A percentile compares a stretch with the other conserved stretches of the same genome.
phyloP scores from a whole-genome alignment of 2,329 filamentous ascomycete genomes.

The Dactylellina haptotyla region DNA sequence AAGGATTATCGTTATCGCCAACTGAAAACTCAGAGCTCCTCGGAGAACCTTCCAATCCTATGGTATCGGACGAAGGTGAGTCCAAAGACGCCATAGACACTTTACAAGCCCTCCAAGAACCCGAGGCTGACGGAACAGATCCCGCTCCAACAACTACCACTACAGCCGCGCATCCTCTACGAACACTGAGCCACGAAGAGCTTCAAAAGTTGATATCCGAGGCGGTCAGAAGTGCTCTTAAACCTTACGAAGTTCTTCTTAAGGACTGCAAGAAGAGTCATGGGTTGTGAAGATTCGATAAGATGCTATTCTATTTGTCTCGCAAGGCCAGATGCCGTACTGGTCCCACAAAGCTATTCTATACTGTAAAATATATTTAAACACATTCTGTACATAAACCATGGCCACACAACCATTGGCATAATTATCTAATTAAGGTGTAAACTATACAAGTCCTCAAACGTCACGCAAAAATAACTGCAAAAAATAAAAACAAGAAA shows the following conservation, averaged over 20 bases:
- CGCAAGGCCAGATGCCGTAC: too few species aligned
- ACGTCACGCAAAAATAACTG: too few species aligned
- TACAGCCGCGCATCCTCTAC: neutral
- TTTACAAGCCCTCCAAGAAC: neutral
- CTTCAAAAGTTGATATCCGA: neutral
- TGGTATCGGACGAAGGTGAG: neutral
- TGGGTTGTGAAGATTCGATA: too few species aligned
- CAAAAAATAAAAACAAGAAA: too few species aligned
- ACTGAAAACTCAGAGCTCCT: neutral
- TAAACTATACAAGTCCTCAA: too few species aligned
- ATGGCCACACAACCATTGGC: too few species aligned
- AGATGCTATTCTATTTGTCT: neutral
- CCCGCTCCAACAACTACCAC: neutral
- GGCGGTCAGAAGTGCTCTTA: neutral
- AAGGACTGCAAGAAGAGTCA: conserved; percentile 15
- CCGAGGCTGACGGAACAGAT: neutral
- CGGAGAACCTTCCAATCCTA: neutral
- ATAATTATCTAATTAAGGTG: too few species aligned
- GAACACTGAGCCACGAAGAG: neutral
- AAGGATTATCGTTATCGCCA: neutral
- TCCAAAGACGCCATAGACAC: neutral
- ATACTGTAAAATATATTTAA: too few species aligned
- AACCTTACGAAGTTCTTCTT: conserved; percentile 1
- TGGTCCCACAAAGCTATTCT: too few species aligned
- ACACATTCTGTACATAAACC: too few species aligned